Base-by-base conservation (phyloP, 1,284 basidiomycete species). In the Phlebopus sp. region DNA sequence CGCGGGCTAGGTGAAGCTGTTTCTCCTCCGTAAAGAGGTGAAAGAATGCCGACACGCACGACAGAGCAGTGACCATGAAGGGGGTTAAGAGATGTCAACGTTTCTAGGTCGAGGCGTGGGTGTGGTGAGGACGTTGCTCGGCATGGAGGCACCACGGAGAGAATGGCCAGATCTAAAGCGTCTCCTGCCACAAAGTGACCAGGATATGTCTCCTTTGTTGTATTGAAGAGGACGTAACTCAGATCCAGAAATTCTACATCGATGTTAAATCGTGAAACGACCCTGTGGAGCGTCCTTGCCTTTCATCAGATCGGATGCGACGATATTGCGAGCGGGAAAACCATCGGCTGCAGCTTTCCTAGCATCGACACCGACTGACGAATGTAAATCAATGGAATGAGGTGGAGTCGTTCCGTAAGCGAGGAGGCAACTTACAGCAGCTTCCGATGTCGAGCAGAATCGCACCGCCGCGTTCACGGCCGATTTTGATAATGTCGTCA, bases 1-100 rank as follows among this genome's bases (percentile, higher is more conserved):
- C 50, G 6, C 45, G 43, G n/a, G 62, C 68, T 19, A 64, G 47
- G 13, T 51, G 43, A 31, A 49, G 42, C 43, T 69, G 66, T 18
- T 58, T 18, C 14, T 59, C 61, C 42, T 66, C 54, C 11, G 53
- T 45, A 41, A 69, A 69, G 4, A 69, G 52, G 49, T 69, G 68
- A 45, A 69, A 66, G 36, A 69, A 53, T 2, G 57, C 42, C 0
- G 59, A 46, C 4, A 55, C 58, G 29, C 66, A 67, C 59, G 3
- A 53, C 44, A 18, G 44, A 45, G 10, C 39, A 37, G 21, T 38
- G 17, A 19, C 44, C 44, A 4, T 8, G 15, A 8, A 45, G 21
- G 1, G 44, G 8, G 19, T 45, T 45, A n/a, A 45, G 27, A 9
- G 44, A 45, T 15, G 27, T 42, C 17, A 45, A 15, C 4, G n/a